Percentiles rank a stretch among this genome's conserved stretches.
These are phyloP conservation scores for Plasmodium malariae DNA, from an alignment of 169 alveolate species.

Conservation along the genomic window DNA sequence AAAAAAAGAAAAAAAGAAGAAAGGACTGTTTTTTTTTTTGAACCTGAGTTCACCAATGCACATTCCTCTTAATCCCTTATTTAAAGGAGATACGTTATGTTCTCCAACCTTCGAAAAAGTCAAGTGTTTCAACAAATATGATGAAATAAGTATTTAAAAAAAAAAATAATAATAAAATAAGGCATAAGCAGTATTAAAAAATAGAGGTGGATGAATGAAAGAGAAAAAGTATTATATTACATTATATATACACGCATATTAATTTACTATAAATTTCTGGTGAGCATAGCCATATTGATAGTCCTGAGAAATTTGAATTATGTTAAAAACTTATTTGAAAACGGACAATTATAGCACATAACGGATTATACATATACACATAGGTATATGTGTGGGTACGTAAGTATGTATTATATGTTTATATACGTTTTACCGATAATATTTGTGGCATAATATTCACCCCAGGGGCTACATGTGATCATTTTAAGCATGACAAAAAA, in stretches of 20 bases:
- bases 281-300: constrained; percentile 67
- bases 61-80: constrained; percentile 83
- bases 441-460: constrained; percentile 66
- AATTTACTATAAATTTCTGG: constrained; percentile 67
- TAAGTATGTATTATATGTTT: not conserved
- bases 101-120: constrained; percentile 80
- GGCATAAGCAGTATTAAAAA: not conserved
- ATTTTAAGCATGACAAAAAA: not conserved
- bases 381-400: not conserved
- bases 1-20: constrained; percentile 1
- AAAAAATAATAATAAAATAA: not conserved
- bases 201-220: not conserved
- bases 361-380: constrained; percentile 1
- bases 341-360: constrained; percentile 4
- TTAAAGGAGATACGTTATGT: constrained; percentile 81
- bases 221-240: not conserved
- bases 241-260: not conserved
- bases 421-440: constrained; percentile 35
- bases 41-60: constrained; percentile 85
- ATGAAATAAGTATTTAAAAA: not conserved
- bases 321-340: not conserved
- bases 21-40: constrained; percentile 3
- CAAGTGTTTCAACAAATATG: not conserved
- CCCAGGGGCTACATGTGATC: constrained; percentile 52
- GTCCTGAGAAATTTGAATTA: constrained; percentile 18